Conservation (phyloP, 768 basidiomycete genomes). For the Rhizopogon roseolus region DNA sequence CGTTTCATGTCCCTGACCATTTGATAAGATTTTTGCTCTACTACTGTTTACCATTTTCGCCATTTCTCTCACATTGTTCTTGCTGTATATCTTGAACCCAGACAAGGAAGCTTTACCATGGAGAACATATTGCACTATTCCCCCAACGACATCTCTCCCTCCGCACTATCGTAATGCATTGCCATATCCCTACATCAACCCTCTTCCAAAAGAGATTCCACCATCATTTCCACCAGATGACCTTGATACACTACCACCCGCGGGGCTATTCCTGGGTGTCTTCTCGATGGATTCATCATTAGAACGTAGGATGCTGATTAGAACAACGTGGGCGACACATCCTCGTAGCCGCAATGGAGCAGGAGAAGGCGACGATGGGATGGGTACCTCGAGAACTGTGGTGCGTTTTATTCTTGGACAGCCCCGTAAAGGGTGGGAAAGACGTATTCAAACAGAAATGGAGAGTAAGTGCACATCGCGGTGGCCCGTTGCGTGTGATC, state of each 20-base stretch:
- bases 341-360: constrained; percentile 73
- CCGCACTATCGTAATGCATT: constrained; percentile 38
- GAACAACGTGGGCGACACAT: constrained; percentile 88
- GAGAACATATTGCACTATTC: constrained; percentile 86
- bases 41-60: constrained; percentile 78
- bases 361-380: constrained; percentile 58
- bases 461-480: constrained; percentile 57
- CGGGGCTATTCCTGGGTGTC: constrained; percentile 83
- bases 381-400: constrained; percentile 76
- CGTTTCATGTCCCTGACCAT: constrained; percentile 13
- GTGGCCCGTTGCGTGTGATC: not conserved
- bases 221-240: constrained; percentile 66
- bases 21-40: constrained; percentile 56
- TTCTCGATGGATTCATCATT: constrained; percentile 84
- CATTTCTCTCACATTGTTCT: constrained; percentile 75
- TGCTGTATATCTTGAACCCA: constrained; percentile 92
- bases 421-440: constrained; percentile 75
- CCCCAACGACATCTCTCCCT: constrained; percentile 40
- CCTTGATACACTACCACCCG: constrained; percentile 73
- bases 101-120: constrained; percentile 94
- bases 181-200: constrained; percentile 34
- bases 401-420: constrained; percentile 89
- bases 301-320: constrained; percentile 82
- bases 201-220: constrained; percentile 19
- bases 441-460: constrained; percentile 81